Evolutionary conservation across 306 rosid genomes (phyloP).

Genomic region (Dalbergia cochinchinensis): DNA sequence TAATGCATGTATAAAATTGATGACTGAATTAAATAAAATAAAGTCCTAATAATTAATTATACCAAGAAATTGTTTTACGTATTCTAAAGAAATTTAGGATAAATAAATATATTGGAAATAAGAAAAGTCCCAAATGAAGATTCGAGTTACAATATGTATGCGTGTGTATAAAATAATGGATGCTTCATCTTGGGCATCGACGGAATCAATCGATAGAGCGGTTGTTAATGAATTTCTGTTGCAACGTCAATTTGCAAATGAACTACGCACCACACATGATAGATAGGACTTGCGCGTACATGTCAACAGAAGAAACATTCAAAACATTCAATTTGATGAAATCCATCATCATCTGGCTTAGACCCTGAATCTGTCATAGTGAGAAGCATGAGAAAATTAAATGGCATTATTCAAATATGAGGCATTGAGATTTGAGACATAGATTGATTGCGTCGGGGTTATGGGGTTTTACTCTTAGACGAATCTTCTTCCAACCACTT

Average conservation of each 20-base stretch:
- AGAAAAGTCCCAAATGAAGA: slow-evolving; percentile 1
- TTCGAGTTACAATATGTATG: not conserved
- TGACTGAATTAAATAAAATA: not conserved
- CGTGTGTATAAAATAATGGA: not conserved
- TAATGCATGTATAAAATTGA: not conserved
- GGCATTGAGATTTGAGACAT: not conserved
- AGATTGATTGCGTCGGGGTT: slow-evolving; percentile 9
- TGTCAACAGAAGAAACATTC: slow-evolving; percentile 27
- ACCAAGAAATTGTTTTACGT: not conserved
- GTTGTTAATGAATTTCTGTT: not conserved
- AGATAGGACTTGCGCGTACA: not conserved
- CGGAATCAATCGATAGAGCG: not conserved
- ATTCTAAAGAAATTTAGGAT: not conserved
- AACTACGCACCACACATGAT: slow-evolving; percentile 1
- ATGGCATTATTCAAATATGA: too few species aligned
- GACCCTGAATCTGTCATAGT: not conserved
- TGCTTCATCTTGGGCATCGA: not conserved
- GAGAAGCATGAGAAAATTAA: not conserved
- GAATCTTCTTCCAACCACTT: slow-evolving; percentile 6
- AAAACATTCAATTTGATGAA: slow-evolving; percentile 19
- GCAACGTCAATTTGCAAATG: not conserved
- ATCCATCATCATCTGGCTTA: not conserved
- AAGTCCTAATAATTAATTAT: not conserved
- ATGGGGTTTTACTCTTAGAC: not conserved
- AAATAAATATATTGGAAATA: not conserved